A percentile compares a stretch with the other conserved stretches of the same genome.
Evolutionary conservation across 768 basidiomycete genomes (phyloP).

Genomic region (Nidularia pulvinata): DNA sequence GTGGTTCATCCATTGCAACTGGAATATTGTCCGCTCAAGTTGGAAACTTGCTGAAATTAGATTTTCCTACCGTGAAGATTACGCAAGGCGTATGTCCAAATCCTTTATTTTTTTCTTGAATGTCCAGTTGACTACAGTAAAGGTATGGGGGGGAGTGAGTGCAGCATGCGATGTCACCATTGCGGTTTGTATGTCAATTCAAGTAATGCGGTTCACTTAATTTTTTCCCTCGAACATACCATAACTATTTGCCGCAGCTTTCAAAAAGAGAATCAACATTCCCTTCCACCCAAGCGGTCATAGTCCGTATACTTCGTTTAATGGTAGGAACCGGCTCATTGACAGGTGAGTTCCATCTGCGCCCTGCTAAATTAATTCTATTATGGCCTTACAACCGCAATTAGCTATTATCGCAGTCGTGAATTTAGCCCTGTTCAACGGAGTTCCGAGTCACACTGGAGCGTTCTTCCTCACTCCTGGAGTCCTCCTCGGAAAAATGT

Average conservation of each 20-base stretch:
- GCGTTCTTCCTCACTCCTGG: neutral
- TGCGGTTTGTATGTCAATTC: neutral
- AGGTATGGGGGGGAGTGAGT: neutral
- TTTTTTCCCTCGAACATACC: neutral
- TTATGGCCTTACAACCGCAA: neutral
- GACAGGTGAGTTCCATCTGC: neutral
- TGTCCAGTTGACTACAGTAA: neutral
- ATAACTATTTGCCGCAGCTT: neutral
- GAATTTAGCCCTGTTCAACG: neutral
- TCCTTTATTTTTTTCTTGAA: neutral
- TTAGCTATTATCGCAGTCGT: neutral
- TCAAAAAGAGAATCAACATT: neutral
- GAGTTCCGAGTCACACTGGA: neutral
- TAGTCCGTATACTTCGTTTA: neutral
- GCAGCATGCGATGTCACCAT: neutral
- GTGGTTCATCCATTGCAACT: neutral
- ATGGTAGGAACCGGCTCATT: neutral
- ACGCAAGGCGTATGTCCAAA: neutral
- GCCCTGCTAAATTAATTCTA: neutral
- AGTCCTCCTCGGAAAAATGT: neutral
- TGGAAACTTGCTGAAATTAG: neutral
- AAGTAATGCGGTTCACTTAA: neutral
- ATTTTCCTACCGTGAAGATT: neutral
- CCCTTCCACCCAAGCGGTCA: neutral
- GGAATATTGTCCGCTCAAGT: neutral